These are phyloP conservation scores for Adansonia digitata DNA, from an alignment of 345 rosid genomes.

Conservation along the genomic window DNA sequence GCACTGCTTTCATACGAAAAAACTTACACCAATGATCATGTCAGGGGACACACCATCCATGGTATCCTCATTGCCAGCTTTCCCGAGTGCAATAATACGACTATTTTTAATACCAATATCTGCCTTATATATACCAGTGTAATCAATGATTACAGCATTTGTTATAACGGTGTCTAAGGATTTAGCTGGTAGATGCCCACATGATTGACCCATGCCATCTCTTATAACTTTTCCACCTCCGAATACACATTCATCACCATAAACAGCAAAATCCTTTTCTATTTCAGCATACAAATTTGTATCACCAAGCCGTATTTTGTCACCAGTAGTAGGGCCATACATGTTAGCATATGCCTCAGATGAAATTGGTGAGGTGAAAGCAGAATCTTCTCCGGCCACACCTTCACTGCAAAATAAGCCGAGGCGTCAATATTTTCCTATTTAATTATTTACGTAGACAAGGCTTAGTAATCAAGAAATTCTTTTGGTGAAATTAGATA, in stretches of 20 bases:
- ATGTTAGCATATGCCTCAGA: constrained; percentile 76
- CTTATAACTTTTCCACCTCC: constrained; percentile 98
- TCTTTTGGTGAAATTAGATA: constrained; percentile 1
- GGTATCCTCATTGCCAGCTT: constrained; percentile 85
- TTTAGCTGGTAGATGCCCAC: constrained; percentile 39
- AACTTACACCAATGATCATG: constrained; percentile 81
- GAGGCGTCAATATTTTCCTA: constrained; percentile 7
- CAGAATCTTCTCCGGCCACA: constrained; percentile 49
- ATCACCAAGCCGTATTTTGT: constrained; percentile 80
- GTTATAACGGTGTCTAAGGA: constrained; percentile 80
- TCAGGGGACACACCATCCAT: constrained; percentile 56
- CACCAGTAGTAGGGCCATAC: constrained; percentile 97
- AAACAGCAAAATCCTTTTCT: constrained; percentile 65
- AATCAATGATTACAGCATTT: constrained; percentile 78
- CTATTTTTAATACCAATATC: constrained; percentile 84
- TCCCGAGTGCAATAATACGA: constrained; percentile 59
- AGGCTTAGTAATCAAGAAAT: constrained; percentile 6
- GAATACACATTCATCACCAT: constrained; percentile 96
- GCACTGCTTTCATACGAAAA: constrained; percentile 6
- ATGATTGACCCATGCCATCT: constrained; percentile 96
- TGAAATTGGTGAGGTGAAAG: constrained; percentile 44
- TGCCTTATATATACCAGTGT: constrained; percentile 81
- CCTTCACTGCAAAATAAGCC: constrained; percentile 61
- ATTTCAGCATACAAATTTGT: constrained; percentile 84
- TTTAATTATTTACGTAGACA: not conserved